Evolutionary conservation across 1,284 basidiomycete species (phyloP), one percentile per base, ranked within the genome.

Genomic region (Trichosporon faecale): DNA sequence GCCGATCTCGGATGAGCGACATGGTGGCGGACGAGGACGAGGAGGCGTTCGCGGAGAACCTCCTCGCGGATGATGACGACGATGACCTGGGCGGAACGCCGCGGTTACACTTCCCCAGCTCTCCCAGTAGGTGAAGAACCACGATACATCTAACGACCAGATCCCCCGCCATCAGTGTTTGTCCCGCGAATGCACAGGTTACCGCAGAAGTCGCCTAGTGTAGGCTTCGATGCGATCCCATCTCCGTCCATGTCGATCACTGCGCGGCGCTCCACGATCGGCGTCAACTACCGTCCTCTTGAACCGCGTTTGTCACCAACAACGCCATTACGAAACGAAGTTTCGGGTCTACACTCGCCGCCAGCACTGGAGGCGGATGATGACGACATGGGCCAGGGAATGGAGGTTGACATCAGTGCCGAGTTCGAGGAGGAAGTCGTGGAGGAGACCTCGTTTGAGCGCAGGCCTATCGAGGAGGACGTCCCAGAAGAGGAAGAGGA

Each of bases 11-110:
- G 35, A 70, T 78, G 69, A 76, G 72, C 40, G 73, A 77, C 55
- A 57, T 79, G 27, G 74, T 71, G 78, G 77, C 85, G 82, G 71
- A 84, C 82, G 60, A 79, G 81, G 31, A 80, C 73, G 65, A 37
- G 76, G 75, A 81, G 89, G 89, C 89, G 35, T 74, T 91, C 31
- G 89, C 87, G 68, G 86, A 86, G 83, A 86, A 88, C 85, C 86
- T 79, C 84, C 55, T 77, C 27, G 71, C 61, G 16, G 76, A 78
- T 66, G 76, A 75, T 65, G 75, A 76, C 46, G 65, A 60, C 2
- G 40, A 57, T 14, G 61, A 61, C 25, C 46, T 57, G 27, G 44
- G n/a, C 23, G 68, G 68, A 6, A 70, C 72, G 27, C 69, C 69
- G 27, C 49, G 35, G 27, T 61, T 66, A 1, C 35, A 66, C 66